These are phyloP conservation scores for Lasiodiplodia hormozganensis DNA, from an alignment of 2,329 filamentous ascomycete genomes.

Conservation along the genomic window DNA sequence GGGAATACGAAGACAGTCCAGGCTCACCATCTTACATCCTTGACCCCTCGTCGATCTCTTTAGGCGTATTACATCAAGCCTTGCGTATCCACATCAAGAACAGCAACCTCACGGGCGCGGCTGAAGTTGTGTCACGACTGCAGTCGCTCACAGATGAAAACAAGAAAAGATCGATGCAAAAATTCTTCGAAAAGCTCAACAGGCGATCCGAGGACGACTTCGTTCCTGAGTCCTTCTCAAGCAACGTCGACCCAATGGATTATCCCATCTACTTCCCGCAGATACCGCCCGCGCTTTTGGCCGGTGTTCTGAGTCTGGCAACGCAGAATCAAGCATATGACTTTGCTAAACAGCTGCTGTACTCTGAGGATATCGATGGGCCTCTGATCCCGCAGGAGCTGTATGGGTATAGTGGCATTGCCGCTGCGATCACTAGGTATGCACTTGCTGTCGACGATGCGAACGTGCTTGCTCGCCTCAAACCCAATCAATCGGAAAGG, in stretches of 20 bases:
- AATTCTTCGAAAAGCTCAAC: conserved; percentile 50
- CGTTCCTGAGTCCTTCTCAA: conserved; percentile 36
- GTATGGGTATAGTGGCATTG: conserved; percentile 57
- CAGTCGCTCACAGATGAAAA: conserved; percentile 52
- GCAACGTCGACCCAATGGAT: conserved; percentile 39
- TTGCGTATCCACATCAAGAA: conserved; percentile 48
- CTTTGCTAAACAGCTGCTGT: conserved; percentile 62
- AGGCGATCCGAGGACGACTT: neutral
- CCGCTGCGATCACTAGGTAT: conserved; percentile 62
- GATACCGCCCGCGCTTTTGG: conserved; percentile 57
- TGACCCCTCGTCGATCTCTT: conserved; percentile 51
- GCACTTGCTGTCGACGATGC: conserved; percentile 58
- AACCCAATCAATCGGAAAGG: conserved; percentile 24
- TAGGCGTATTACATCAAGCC: conserved; percentile 53
- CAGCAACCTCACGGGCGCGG: conserved; percentile 48
- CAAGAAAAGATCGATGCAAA: conserved; percentile 49
- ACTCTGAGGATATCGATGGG: conserved; percentile 60
- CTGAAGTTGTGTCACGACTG: conserved; percentile 46
- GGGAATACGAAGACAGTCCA: conserved; percentile 30
- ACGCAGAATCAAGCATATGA: conserved; percentile 55
- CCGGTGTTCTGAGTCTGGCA: conserved; percentile 58
- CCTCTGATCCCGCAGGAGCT: conserved; percentile 56
- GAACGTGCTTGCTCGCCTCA: conserved; percentile 37
- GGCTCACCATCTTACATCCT: conserved; percentile 49
- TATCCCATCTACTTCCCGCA: conserved; percentile 54